phyloP scores from a whole-genome alignment of 1,139 yeast species.

The Cylindricascospora bacillispora region DNA sequence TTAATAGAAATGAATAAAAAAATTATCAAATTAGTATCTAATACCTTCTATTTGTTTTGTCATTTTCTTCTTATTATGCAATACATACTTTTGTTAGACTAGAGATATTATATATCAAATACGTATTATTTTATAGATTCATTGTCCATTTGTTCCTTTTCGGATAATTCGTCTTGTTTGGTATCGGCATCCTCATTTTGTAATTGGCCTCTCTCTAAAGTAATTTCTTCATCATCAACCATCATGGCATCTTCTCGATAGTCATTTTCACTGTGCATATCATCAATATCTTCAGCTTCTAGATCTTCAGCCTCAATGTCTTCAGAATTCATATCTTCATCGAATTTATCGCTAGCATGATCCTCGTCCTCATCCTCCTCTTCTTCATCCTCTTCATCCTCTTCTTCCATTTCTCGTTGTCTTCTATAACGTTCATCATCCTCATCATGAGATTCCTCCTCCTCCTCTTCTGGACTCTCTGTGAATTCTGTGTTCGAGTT shows the following conservation, averaged over 20 bases:
- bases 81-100: too few relatives aligned
- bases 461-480: slow-evolving; percentile 2
- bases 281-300: slow-evolving; percentile 3
- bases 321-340: too few relatives aligned
- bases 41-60: too few relatives aligned
- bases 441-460: slow-evolving; percentile 4
- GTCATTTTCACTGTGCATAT: too few relatives aligned
- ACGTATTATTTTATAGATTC: too few relatives aligned
- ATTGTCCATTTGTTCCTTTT: slow-evolving; percentile 5
- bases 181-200: slow-evolving; percentile 1
- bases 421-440: slow-evolving; percentile 6
- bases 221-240: too few relatives aligned
- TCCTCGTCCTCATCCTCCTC: slow-evolving; percentile 3
- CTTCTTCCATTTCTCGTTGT: slow-evolving; percentile 5
- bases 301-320: slow-evolving; percentile 3
- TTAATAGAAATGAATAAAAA: too few relatives aligned
- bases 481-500: slow-evolving; percentile 3
- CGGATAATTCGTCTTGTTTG: slow-evolving; percentile 4
- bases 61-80: too few relatives aligned
- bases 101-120: too few relatives aligned
- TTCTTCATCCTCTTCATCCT: slow-evolving; percentile 4
- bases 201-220: slow-evolving; percentile 1
- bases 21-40: too few relatives aligned
- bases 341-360: too few relatives aligned
- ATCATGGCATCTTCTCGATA: slow-evolving; percentile 2